phyloP scores from a whole-genome alignment of 345 rosid genomes.

The Gossypium anomalum region DNA sequence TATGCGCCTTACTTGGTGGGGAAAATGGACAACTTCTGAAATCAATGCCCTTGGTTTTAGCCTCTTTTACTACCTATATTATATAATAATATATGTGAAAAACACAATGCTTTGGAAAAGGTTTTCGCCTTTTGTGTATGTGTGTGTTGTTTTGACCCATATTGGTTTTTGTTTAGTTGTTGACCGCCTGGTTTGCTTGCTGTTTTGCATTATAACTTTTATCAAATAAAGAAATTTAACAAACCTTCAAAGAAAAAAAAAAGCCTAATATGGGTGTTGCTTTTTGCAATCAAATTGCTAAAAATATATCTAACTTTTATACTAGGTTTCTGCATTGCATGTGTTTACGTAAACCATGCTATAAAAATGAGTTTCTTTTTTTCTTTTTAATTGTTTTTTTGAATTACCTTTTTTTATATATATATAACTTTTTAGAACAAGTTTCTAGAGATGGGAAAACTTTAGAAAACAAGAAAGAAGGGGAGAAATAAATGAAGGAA shows the following conservation, averaged over 20 bases:
- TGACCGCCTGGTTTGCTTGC: constrained; percentile 2
- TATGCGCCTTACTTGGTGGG: constrained; percentile 7
- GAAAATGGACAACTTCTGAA: constrained; percentile 1
- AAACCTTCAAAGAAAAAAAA: background rate
- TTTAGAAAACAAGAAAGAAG: background rate
- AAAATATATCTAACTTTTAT: too few relatives aligned
- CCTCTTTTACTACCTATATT: background rate
- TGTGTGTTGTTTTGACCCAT: background rate
- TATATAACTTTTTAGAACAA: background rate
- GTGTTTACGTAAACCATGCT: background rate
- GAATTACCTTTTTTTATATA: too few relatives aligned
- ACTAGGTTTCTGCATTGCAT: background rate
- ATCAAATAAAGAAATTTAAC: background rate
- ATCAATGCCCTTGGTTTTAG: background rate
- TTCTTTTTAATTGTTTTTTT: background rate
- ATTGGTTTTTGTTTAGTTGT: background rate
- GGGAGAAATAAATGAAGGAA: background rate
- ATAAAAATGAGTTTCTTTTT: background rate
- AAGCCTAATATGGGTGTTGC: background rate
- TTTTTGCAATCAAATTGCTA: background rate
- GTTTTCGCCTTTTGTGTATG: background rate
- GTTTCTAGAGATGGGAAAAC: background rate
- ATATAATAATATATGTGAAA: too few relatives aligned
- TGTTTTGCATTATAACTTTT: background rate
- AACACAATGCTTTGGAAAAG: constrained; percentile 12